Conservation (phyloP, 768 basidiomycete genomes). For the Tephrocybe sp. region DNA sequence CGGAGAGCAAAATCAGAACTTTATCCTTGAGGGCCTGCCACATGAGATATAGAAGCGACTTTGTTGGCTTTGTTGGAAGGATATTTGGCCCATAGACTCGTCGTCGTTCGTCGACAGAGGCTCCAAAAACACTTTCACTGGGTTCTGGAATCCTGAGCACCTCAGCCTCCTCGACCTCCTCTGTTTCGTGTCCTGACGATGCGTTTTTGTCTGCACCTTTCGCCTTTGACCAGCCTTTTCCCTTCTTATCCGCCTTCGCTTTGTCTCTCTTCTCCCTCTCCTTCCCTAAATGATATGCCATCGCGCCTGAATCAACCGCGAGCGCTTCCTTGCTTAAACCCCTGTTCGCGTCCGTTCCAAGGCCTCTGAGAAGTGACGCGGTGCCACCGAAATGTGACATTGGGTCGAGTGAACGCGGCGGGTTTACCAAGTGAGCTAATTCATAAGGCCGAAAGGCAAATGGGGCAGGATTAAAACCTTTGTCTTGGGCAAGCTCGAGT, state of each 20-base stretch:
- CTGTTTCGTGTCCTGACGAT: constrained; percentile 28
- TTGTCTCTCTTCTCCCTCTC: constrained; percentile 13
- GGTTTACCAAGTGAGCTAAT: constrained; percentile 87
- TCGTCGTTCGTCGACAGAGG: constrained; percentile 58
- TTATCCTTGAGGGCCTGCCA: constrained; percentile 89
- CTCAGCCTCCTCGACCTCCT: constrained; percentile 35
- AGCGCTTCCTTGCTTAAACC: constrained; percentile 40
- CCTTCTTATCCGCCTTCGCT: constrained; percentile 16
- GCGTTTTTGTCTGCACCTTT: constrained; percentile 23
- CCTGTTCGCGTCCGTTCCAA: constrained; percentile 62
- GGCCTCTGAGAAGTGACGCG: constrained; percentile 61
- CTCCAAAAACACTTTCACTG: constrained; percentile 26
- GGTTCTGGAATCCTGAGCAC: constrained; percentile 29
- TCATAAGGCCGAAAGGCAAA: constrained; percentile 73
- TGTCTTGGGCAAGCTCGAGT: constrained; percentile 37
- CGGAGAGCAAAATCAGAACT: constrained; percentile 84
- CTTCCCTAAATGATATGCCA: constrained; percentile 12
- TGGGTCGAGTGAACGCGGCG: constrained; percentile 66
- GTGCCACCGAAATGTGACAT: constrained; percentile 75
- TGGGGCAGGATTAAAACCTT: constrained; percentile 57
- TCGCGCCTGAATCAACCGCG: constrained; percentile 11
- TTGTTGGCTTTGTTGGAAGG: constrained; percentile 68
- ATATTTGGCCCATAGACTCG: constrained; percentile 76
- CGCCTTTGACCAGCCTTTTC: constrained; percentile 11
- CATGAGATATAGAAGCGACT: constrained; percentile 75